A percentile compares a stretch with the other conserved stretches of the same genome.
These are phyloP conservation scores for Penicillium dipodomyicola DNA, from an alignment of 495 filamentous ascomycete genomes.

Conservation along the genomic window DNA sequence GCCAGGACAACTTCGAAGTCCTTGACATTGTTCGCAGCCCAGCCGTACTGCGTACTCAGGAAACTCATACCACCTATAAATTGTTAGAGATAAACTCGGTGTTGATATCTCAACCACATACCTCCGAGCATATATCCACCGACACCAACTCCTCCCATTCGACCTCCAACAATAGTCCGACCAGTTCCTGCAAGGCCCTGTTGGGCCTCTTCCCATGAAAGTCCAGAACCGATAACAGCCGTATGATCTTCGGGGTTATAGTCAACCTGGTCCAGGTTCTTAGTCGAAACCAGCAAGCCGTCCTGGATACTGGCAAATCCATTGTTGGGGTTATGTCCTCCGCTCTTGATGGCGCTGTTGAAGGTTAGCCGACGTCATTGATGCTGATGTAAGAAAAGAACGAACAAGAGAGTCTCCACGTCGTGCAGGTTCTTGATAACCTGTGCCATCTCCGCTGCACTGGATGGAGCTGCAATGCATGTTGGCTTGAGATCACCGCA, in stretches of 20 bases:
- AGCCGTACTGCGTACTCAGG: conserved; percentile 56
- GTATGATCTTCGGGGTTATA: conserved; percentile 38
- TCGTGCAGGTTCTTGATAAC: conserved; percentile 39
- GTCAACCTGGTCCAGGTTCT: conserved; percentile 35
- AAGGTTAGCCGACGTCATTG: neutral
- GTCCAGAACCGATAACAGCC: conserved; percentile 40
- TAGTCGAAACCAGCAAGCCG: conserved; percentile 40
- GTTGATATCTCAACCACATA: conserved; percentile 14
- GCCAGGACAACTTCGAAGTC: conserved; percentile 57
- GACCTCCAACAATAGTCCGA: conserved; percentile 39
- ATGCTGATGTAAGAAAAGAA: neutral
- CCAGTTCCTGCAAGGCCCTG: conserved; percentile 34
- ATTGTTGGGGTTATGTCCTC: conserved; percentile 47
- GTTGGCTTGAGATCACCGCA: conserved; percentile 41
- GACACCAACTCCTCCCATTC: conserved; percentile 39
- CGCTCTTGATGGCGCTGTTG: conserved; percentile 37
- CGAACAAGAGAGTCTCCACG: conserved; percentile 33
- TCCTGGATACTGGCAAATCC: conserved; percentile 45
- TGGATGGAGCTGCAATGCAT: conserved; percentile 42
- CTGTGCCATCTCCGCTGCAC: conserved; percentile 37
- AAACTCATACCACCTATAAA: conserved; percentile 45
- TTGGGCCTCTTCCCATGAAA: conserved; percentile 41
- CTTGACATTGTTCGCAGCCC: conserved; percentile 53
- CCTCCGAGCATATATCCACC: conserved; percentile 47
- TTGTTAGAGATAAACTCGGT: neutral